Percentiles rank a stretch among this genome's conserved stretches.
Evolutionary conservation across 2,329 filamentous ascomycete species (phyloP).

Genomic region (Aspergillus floridensis): DNA sequence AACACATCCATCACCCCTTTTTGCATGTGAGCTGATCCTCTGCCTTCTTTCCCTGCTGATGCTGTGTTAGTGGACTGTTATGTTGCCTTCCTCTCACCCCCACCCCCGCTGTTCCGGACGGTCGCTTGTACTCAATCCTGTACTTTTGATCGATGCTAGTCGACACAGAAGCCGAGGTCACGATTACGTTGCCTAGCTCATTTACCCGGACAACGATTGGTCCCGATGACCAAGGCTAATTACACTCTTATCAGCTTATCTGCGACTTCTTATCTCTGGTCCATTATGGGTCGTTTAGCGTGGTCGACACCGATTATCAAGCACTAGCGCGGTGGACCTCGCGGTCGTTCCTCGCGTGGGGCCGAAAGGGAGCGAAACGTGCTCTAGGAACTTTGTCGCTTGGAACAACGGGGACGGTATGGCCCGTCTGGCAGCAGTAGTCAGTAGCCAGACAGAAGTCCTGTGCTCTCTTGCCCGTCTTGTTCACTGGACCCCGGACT

Average conservation of each 20-base stretch:
- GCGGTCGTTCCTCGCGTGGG: slow-evolving; percentile 17
- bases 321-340: slow-evolving; percentile 19
- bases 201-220: slow-evolving; percentile 9
- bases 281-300: slow-evolving; percentile 7
- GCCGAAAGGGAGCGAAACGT: slow-evolving; percentile 8
- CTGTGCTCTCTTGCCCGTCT: slow-evolving; percentile 8
- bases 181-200: neutral
- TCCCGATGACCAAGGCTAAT: slow-evolving; percentile 30
- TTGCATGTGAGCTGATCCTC: slow-evolving; percentile 4
- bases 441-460: neutral
- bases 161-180: neutral
- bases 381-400: neutral
- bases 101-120: neutral
- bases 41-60: neutral
- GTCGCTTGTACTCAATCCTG: neutral
- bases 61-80: neutral
- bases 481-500: neutral
- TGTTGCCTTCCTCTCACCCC: neutral
- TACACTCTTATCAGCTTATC: slow-evolving; percentile 28
- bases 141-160: neutral
- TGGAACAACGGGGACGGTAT: neutral
- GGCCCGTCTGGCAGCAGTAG: neutral
- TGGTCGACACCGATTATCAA: slow-evolving; percentile 13
- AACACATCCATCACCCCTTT: neutral
- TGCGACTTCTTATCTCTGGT: slow-evolving; percentile 20